Conservation (phyloP, 352 stramenopile species). For the Phytophthora sojae region DNA sequence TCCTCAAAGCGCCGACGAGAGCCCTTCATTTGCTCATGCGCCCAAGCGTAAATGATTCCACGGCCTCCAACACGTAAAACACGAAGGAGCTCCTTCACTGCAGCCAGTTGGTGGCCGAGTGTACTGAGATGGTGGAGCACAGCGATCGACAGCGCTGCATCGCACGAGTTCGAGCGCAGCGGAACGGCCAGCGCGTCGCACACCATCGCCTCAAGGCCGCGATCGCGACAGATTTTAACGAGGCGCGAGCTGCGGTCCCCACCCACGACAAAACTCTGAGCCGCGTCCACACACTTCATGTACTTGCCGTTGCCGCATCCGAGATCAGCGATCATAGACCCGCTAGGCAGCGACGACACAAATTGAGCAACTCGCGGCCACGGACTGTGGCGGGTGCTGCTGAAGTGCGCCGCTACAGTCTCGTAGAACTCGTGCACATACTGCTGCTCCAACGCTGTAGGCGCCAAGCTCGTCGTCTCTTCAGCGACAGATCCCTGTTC, state of each 20-base stretch:
- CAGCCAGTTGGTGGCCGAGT: conserved; percentile 66
- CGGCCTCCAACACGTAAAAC: conserved; percentile 73
- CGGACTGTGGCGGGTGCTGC: conserved; percentile 87
- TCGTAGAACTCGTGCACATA: conserved; percentile 91
- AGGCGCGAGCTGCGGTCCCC: conserved; percentile 75
- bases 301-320: conserved; percentile 91
- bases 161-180: conserved; percentile 76
- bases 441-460: conserved; percentile 78
- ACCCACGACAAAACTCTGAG: conserved; percentile 59
- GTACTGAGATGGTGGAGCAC: conserved; percentile 89
- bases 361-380: conserved; percentile 82
- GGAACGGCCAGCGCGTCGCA: conserved; percentile 77
- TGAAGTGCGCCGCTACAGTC: conserved; percentile 84
- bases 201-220: conserved; percentile 76
- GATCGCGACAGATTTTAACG: conserved; percentile 67
- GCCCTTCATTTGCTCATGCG: conserved; percentile 80
- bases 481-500: conserved; percentile 5
- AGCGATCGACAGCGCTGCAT: conserved; percentile 85
- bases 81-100: conserved; percentile 81
- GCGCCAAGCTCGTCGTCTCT: conserved; percentile 33
- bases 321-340: conserved; percentile 81
- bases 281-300: conserved; percentile 80
- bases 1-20: conserved; percentile 82
- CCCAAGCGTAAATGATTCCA: conserved; percentile 89
- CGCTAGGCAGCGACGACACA: conserved; percentile 58